Conservation (phyloP, 2,329 filamentous ascomycete genomes). For the Xylaria sp. region DNA sequence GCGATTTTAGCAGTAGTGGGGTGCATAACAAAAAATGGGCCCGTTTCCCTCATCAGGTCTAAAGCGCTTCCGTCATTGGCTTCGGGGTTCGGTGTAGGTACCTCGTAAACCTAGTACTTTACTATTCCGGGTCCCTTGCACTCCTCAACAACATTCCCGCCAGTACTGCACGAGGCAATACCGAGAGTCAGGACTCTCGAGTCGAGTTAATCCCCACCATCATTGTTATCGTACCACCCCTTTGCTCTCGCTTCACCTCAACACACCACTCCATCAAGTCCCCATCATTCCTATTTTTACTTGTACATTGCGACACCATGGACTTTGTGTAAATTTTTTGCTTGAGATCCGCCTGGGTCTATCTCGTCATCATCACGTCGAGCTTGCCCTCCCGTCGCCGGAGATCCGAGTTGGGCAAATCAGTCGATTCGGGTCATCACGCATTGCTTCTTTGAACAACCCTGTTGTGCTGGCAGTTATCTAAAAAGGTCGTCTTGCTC, state of each 20-base stretch:
- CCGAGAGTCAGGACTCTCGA: constrained; percentile 11
- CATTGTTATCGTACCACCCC: constrained; percentile 22
- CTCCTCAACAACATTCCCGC: constrained; percentile 22
- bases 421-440: not conserved
- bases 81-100: constrained; percentile 22
- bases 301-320: constrained; percentile 30
- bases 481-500: not conserved
- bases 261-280: not conserved
- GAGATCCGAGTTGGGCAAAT: not conserved
- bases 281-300: constrained; percentile 6
- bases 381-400: not conserved
- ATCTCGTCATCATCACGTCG: constrained; percentile 12
- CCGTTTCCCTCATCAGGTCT: constrained; percentile 25
- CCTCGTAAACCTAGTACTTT: not conserved
- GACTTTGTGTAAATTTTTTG: constrained; percentile 22
- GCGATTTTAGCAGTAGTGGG: constrained; percentile 24
- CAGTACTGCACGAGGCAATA: constrained; percentile 11
- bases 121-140: not conserved
- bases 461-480: not conserved
- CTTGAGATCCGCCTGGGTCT: constrained; percentile 31
- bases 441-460: constrained; percentile 8
- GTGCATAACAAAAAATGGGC: constrained; percentile 20
- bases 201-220: constrained; percentile 29
- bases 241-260: not conserved
- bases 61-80: constrained; percentile 12